These are phyloP conservation scores for Guyanaporus albipodus DNA, from an alignment of 768 basidiomycete species.

Conservation along the genomic window DNA sequence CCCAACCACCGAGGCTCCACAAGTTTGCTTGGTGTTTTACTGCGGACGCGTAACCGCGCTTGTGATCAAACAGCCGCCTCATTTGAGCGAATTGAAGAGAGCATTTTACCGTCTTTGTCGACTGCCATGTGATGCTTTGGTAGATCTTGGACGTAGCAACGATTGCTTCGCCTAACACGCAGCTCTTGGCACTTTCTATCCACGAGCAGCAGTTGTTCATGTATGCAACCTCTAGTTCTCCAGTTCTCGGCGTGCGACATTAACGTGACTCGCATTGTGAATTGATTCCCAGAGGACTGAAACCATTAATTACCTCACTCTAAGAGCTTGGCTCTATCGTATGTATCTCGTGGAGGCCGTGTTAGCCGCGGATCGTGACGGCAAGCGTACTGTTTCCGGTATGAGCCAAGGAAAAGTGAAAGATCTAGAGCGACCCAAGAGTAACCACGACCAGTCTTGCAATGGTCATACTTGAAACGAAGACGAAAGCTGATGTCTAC, in stretches of 20 bases:
- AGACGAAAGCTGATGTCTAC: not conserved
- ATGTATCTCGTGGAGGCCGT: not conserved
- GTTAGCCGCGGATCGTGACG: constrained; percentile 9
- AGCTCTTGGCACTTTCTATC: constrained; percentile 20
- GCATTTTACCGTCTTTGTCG: constrained; percentile 10
- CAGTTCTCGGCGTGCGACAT: not conserved
- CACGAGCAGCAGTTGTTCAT: constrained; percentile 1
- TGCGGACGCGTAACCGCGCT: not conserved
- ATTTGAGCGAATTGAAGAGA: not conserved
- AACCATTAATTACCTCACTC: constrained; percentile 16
- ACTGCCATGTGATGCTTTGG: not conserved
- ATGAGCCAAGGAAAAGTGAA: constrained; percentile 10
- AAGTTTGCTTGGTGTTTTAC: not conserved
- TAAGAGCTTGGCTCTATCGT: not conserved
- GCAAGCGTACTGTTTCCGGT: not conserved
- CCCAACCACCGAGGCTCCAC: not conserved
- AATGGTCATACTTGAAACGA: constrained; percentile 8
- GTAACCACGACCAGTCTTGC: not conserved
- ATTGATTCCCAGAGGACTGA: not conserved
- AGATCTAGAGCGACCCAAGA: constrained; percentile 4
- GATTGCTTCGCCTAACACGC: not conserved
- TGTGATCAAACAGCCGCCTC: constrained; percentile 8
- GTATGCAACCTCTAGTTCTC: not conserved
- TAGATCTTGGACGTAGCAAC: not conserved
- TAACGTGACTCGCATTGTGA: not conserved